Conservation (phyloP, 108 stramenopile species). For the Discostella pseudostelligera region DNA sequence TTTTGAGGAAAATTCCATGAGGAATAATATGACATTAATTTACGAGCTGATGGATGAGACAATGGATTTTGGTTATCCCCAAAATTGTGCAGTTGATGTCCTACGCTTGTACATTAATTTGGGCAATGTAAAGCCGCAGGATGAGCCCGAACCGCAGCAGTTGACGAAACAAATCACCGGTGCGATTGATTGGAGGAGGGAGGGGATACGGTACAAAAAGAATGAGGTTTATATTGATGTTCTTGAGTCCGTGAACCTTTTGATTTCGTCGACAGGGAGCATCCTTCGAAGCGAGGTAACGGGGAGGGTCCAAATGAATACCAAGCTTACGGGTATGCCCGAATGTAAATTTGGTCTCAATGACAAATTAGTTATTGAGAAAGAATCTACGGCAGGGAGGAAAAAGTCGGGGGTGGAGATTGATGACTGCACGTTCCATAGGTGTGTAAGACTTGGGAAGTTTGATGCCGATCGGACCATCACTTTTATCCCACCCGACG, state of each 20-base stretch:
- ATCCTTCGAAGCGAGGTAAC: constrained; percentile 94
- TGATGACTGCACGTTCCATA: constrained; percentile 99
- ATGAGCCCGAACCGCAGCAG: constrained; percentile 75
- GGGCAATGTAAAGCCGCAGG: constrained; percentile 81
- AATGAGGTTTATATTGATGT: constrained; percentile 99
- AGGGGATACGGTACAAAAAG: constrained; percentile 97
- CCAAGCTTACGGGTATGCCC: constrained; percentile 97
- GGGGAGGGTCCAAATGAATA: constrained; percentile 97
- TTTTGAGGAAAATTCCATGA: constrained; percentile 94
- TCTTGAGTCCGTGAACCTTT: constrained; percentile 93
- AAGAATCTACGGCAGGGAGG: constrained; percentile 79
- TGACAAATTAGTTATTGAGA: constrained; percentile 98
- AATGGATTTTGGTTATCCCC: constrained; percentile 99
- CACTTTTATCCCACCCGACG: constrained; percentile 99
- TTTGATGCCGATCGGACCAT: constrained; percentile 99
- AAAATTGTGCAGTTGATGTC: constrained; percentile 97
- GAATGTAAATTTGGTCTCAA: constrained; percentile 98
- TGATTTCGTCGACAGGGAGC: constrained; percentile 88
- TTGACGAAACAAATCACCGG: constrained; percentile 97
- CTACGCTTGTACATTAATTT: constrained; percentile 97
- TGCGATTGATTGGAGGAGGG: constrained; percentile 98
- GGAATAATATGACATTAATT: constrained; percentile 98
- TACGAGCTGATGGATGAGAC: constrained; percentile 99
- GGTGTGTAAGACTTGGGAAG: constrained; percentile 95
- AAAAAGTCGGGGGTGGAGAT: constrained; percentile 93